phyloP scores from a whole-genome alignment of 1,284 basidiomycete species.

The Ustilago vetiveriae region DNA sequence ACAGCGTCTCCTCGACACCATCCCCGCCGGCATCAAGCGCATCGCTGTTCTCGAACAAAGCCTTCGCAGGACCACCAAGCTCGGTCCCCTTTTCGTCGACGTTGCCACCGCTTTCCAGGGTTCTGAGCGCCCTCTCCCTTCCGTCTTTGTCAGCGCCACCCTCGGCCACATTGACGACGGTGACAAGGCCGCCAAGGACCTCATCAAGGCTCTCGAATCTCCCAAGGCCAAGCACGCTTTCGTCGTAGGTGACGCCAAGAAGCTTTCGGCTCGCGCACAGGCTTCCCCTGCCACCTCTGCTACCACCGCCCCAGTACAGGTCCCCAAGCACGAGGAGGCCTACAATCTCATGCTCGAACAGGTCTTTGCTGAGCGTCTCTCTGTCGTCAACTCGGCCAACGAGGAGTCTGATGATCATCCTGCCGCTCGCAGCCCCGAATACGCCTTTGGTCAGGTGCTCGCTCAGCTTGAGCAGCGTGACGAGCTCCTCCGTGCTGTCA shows the following conservation, averaged over 20 bases:
- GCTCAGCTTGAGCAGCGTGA: conserved; percentile 73
- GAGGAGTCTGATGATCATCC: conserved; percentile 56
- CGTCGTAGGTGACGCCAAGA: conserved; percentile 67
- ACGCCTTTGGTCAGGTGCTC: conserved; percentile 88
- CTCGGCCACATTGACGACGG: conserved; percentile 55
- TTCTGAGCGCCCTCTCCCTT: conserved; percentile 65
- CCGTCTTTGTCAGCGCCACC: conserved; percentile 51
- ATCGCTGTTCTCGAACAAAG: conserved; percentile 88
- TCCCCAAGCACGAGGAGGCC: conserved; percentile 87
- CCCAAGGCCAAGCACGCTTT: conserved; percentile 55
- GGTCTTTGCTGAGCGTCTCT: conserved; percentile 82
- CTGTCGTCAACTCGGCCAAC: conserved; percentile 76
- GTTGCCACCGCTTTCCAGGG: conserved; percentile 79
- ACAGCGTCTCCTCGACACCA: conserved; percentile 74
- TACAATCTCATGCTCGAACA: conserved; percentile 89
- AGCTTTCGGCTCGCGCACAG: conserved; percentile 64
- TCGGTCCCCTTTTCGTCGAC: conserved; percentile 87
- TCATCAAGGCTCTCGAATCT: conserved; percentile 48
- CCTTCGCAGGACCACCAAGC: conserved; percentile 80
- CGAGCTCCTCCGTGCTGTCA: conserved; percentile 56
- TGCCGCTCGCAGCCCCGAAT: conserved; percentile 85
- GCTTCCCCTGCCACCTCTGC: conserved; percentile 34
- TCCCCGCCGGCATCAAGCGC: conserved; percentile 76
- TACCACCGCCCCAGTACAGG: conserved; percentile 33
- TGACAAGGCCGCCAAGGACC: conserved; percentile 46